Conservation (phyloP, 2,329 filamentous ascomycete species). For the Paracamarosporium sp. region DNA sequence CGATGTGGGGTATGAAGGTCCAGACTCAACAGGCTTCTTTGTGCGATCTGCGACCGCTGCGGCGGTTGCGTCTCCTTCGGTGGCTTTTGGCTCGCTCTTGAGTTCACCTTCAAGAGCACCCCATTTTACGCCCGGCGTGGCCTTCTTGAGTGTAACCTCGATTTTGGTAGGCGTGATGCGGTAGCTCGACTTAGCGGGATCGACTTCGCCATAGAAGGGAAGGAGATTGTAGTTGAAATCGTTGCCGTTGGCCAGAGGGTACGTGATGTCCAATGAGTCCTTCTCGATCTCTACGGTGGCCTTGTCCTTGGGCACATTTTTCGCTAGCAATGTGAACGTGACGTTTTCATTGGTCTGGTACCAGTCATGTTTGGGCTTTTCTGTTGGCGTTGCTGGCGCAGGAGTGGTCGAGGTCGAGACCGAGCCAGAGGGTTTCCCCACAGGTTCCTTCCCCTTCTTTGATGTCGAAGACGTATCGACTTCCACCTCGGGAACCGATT, state of each 20-base stretch:
- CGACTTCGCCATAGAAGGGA: constrained; percentile 72
- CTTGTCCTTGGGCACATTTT: constrained; percentile 66
- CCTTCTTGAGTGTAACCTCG: constrained; percentile 77
- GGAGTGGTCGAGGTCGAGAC: constrained; percentile 32
- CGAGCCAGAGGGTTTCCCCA: neutral
- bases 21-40: constrained; percentile 27
- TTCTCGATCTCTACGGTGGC: constrained; percentile 60
- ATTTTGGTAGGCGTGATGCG: constrained; percentile 79
- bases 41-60: constrained; percentile 28
- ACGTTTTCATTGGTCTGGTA: constrained; percentile 69
- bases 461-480: constrained; percentile 35
- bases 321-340: constrained; percentile 70
- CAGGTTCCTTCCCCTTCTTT: constrained; percentile 1
- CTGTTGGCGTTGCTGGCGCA: constrained; percentile 51
- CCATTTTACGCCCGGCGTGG: constrained; percentile 72
- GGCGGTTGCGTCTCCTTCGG: constrained; percentile 10
- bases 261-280: constrained; percentile 61
- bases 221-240: constrained; percentile 69
- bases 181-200: constrained; percentile 65
- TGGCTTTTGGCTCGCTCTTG: constrained; percentile 15
- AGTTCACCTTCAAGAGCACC: constrained; percentile 57
- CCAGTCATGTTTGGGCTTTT: constrained; percentile 73
- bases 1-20: constrained; percentile 82
- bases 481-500: constrained; percentile 61
- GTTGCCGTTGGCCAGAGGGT: constrained; percentile 60